Evolutionary conservation across 2,329 filamentous ascomycete species (phyloP).

Genomic region (Dactylellina drechsleri): DNA sequence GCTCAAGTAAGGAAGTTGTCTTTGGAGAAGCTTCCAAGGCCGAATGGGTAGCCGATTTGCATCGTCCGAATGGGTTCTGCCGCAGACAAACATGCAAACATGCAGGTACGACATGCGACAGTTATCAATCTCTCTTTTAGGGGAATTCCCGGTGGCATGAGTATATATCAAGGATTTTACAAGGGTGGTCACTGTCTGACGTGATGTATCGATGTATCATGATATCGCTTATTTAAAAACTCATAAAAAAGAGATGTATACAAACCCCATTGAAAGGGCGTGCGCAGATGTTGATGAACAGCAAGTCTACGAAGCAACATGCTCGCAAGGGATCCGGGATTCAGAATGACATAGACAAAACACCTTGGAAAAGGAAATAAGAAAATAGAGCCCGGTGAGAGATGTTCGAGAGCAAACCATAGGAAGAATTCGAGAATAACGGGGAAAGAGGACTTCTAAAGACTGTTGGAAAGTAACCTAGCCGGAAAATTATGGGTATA

Average conservation of each 20-base stretch:
- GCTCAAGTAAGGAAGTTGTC: too few species aligned
- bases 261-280: neutral
- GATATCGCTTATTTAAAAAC: neutral
- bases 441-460: neutral
- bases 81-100: too few species aligned
- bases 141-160: neutral
- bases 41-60: constrained; percentile 5
- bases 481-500: constrained; percentile 15
- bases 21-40: constrained; percentile 7
- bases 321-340: constrained; percentile 53
- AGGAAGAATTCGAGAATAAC: neutral
- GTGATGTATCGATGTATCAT: neutral
- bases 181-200: too few species aligned
- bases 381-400: constrained; percentile 4
- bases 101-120: too few species aligned
- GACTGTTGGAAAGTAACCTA: too few species aligned
- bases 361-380: neutral
- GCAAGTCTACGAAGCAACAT: constrained; percentile 36
- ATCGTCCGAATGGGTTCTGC: neutral
- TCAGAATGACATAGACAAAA: constrained; percentile 5
- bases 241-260: neutral
- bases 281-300: constrained; percentile 8
- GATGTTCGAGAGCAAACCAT: neutral
- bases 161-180: neutral
- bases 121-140: neutral